Conservation (phyloP, 225 moss, liverwort and hornwort species). For the Marchantia paleacea region DNA sequence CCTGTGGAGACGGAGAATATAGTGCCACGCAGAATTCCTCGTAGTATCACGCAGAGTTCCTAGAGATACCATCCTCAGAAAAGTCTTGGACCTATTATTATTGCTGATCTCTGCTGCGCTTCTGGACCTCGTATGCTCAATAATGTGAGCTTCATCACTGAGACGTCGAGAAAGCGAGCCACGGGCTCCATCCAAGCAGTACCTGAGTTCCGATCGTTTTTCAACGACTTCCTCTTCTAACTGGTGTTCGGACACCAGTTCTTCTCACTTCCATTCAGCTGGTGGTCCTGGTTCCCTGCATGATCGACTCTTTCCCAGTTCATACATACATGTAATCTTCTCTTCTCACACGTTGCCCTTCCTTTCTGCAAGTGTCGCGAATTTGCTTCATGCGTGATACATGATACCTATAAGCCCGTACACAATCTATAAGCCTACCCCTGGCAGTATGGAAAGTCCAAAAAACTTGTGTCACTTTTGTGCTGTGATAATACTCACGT, state of each 20-base stretch:
- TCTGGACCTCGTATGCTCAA: slow-evolving; percentile 14
- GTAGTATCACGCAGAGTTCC: not conserved
- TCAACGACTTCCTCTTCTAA: slow-evolving; percentile 23
- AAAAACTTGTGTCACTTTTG: no score
- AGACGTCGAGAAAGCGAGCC: not conserved
- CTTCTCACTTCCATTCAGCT: slow-evolving; percentile 1
- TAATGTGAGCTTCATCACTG: slow-evolving; percentile 4
- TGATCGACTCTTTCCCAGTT: slow-evolving; percentile 20
- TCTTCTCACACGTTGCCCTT: slow-evolving; percentile 6
- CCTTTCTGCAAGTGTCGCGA: slow-evolving; percentile 14
- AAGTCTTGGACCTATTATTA: slow-evolving; percentile 7
- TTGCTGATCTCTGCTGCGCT: slow-evolving; percentile 26
- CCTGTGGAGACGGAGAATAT: not conserved
- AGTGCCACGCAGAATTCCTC: slow-evolving; percentile 5
- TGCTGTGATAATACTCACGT: no score
- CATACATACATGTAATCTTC: slow-evolving; percentile 19
- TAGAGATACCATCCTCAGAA: not conserved
- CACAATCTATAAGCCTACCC: no score
- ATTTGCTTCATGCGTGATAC: no score
- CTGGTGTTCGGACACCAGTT: no score
- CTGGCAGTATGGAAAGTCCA: no score
- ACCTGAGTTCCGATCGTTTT: slow-evolving; percentile 20
- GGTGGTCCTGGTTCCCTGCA: slow-evolving; percentile 23
- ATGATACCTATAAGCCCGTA: no score
- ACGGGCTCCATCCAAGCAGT: not conserved